Evolutionary conservation across 768 basidiomycete genomes (phyloP), one percentile per base, ranked within the genome.

Genomic region (Hortiboletus campestris): DNA sequence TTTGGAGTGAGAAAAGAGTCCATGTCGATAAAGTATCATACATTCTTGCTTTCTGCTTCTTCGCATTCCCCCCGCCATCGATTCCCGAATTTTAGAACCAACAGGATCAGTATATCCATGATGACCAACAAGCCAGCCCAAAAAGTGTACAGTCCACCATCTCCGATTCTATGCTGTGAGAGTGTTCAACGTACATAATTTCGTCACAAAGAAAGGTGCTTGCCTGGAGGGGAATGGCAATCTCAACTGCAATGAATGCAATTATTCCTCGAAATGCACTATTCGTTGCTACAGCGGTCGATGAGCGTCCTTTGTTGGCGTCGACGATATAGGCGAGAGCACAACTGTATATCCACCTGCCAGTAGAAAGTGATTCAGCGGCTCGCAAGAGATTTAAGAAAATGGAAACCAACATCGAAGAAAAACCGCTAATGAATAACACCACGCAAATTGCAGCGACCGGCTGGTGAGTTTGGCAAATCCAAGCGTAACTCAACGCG

Each of bases 281-380:
- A 66, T 95, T 95, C 41, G 77, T 72, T 1, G 93, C 91, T 10
- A 84, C 82, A 0, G 89, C 90, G 2, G 83, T 83, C 1, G 90
- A 88, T 1, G 90, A 91, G 10, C 89, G 81, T 8, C 94, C 94
- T 8, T 76, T 74, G 65, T 95, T 95, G 8, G 91, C 84, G 63
- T 96, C 94, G 17, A 94, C 90, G 41, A 94, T 81, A 65, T 93
- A 95, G 0, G 92, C 88, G 20, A 96, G 76, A 1, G 86, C 85
- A 38, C 82, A 84, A 2, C 82, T 74, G 65, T 85, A 88, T 49
- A 84, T 81, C 70, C 77, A 77, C 56, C 80, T 83, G 47, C 40
- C 14, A 5, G 19, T 8, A 29, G 31, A 39, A 42, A 50, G 14
- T 17, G 14, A 14, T 20, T 56, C 8, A 50, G 25, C 16, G 13